Evolutionary conservation across 345 rosid species (phyloP).

Genomic region (Syzygium grande): DNA sequence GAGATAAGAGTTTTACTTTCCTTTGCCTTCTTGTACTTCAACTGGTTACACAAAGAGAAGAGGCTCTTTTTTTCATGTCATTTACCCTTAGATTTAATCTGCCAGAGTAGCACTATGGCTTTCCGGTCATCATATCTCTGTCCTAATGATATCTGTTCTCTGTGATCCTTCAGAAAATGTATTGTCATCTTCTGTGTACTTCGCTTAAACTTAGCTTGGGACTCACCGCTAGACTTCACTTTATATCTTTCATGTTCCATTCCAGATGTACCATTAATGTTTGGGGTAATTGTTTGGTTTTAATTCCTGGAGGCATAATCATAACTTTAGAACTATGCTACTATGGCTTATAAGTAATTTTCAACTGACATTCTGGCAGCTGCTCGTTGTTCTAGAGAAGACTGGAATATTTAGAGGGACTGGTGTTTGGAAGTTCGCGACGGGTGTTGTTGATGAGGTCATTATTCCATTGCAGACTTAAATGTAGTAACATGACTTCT

Average conservation of each 20-base stretch:
- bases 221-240: not conserved
- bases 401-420: constrained; percentile 39
- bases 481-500: not conserved
- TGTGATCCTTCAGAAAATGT: not conserved
- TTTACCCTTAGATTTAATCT: not conserved
- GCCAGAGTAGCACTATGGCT: not conserved
- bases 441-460: constrained; percentile 81
- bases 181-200: no score
- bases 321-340: not conserved
- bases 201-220: not conserved
- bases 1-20: not conserved
- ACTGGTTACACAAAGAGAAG: not conserved
- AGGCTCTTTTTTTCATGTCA: no score
- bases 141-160: not conserved
- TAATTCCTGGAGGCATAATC: not conserved
- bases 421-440: constrained; percentile 82
- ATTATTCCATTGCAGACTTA: not conserved
- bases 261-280: not conserved
- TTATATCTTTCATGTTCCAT: not conserved
- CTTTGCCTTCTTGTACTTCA: not conserved
- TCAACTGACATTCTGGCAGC: constrained; percentile 18
- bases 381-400: constrained; percentile 78
- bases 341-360: not conserved
- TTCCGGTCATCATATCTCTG: not conserved
- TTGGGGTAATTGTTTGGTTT: not conserved